Evolutionary conservation across 768 basidiomycete genomes (phyloP), one percentile per base, ranked within the genome.

Genomic region (Tremella yokohamensis): DNA sequence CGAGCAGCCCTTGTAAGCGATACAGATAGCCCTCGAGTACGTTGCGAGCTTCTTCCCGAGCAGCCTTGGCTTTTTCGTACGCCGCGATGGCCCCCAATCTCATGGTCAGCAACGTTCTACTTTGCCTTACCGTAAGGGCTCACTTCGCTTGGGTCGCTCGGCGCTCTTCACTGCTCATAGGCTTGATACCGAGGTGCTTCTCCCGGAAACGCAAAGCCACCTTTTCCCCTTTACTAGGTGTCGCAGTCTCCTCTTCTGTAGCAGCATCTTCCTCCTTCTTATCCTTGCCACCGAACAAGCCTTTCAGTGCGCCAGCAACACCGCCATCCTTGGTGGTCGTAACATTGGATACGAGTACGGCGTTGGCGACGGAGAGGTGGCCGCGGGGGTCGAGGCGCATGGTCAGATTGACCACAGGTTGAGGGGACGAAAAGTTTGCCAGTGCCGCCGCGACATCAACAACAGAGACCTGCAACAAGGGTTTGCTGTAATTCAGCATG

Each of bases 21-120:
- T 99, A 99, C n/a, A 98, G 77, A 72, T 96, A 96, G 29, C 87
- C 84, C 76, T 99, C 96, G 52, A 99, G 84, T 22, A 83, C 81
- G 77, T 99, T 99, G 26, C 87, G 82, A 1, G 90, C 90, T 74
- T 98, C 96, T 68, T 93, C 93, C 29, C 85, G 85, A 53, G 84
- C 84, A 29, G 80, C 81, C 74, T 89, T 90, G 16, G 85, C 82
- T 1, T 81, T 79, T 78, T 98, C 93, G 54, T 87, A 85, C 7
- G 79, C 74, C 64, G 94, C 89, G 58, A 94, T 81, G 9, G 85
- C 84, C 12, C 86, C 83, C 11, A 99, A 80, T 73, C 93, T 96
- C 61, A 19, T 8, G 25, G 49, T 58, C 44, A 57, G 57, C 50
- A 24, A 19, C 37, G 19, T 12, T 34, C 42, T 45, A n/a, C 42